Evolutionary conservation across 306 rosid species (phyloP).

Genomic region (Acacia acuminata): DNA sequence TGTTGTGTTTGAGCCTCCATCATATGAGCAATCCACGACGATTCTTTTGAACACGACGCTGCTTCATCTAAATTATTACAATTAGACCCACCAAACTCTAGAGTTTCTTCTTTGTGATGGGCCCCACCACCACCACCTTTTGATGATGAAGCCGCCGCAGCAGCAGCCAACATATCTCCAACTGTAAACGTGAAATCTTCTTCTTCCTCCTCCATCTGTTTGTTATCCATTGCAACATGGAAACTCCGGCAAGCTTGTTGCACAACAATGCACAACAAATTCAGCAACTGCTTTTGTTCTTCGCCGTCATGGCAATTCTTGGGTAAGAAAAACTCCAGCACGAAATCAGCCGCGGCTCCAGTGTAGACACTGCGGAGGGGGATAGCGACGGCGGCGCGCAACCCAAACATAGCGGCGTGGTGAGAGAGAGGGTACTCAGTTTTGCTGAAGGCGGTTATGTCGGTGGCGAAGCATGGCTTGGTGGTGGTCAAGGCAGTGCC

Average conservation of each 20-base stretch:
- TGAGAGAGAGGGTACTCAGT: slow-evolving; percentile 61
- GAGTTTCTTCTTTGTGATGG: slow-evolving; percentile 26
- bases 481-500: slow-evolving; percentile 56
- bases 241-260: slow-evolving; percentile 54
- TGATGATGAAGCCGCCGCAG: not conserved
- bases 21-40: slow-evolving; percentile 61
- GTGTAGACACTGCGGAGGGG: slow-evolving; percentile 46
- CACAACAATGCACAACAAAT: slow-evolving; percentile 48
- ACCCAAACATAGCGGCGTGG: slow-evolving; percentile 52
- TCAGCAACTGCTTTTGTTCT: slow-evolving; percentile 51
- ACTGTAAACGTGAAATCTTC: slow-evolving; percentile 27
- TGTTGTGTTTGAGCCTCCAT: slow-evolving; percentile 62
- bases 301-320: slow-evolving; percentile 47
- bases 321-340: slow-evolving; percentile 64
- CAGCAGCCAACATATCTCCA: not conserved
- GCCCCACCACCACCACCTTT: not conserved
- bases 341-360: slow-evolving; percentile 46
- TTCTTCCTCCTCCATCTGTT: slow-evolving; percentile 31
- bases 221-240: slow-evolving; percentile 34
- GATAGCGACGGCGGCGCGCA: slow-evolving; percentile 66
- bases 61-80: slow-evolving; percentile 27
- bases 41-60: slow-evolving; percentile 25
- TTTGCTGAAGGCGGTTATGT: slow-evolving; percentile 54
- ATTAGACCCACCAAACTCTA: not conserved
- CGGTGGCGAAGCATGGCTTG: slow-evolving; percentile 56